Evolutionary conservation across 768 basidiomycete species (phyloP).

Genomic region (Amanita brunnescens): DNA sequence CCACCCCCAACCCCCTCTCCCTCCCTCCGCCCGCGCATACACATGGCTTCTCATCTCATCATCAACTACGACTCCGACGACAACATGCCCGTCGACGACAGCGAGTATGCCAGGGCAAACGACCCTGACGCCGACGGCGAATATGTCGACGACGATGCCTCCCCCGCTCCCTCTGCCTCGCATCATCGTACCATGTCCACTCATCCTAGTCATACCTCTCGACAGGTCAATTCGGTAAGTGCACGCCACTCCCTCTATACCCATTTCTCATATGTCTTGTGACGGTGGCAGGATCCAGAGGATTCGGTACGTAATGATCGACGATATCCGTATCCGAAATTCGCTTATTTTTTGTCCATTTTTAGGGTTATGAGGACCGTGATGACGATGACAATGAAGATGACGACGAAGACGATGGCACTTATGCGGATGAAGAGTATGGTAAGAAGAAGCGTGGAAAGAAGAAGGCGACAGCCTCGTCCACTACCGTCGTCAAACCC

Average conservation of each 20-base stretch:
- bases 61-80: constrained; percentile 54
- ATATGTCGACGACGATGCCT: constrained; percentile 47
- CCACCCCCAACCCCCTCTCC: constrained; percentile 17
- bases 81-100: constrained; percentile 67
- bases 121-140: constrained; percentile 60
- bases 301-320: constrained; percentile 43
- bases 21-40: constrained; percentile 15
- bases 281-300: constrained; percentile 35
- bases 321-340: constrained; percentile 5
- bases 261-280: constrained; percentile 10
- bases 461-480: constrained; percentile 50
- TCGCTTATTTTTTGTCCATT: constrained; percentile 15
- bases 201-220: constrained; percentile 18
- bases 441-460: constrained; percentile 57
- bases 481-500: constrained; percentile 40
- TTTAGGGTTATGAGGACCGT: constrained; percentile 43
- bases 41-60: constrained; percentile 36
- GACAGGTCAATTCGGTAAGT: constrained; percentile 33
- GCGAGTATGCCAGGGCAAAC: constrained; percentile 36
- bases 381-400: constrained; percentile 56
- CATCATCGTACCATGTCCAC: constrained; percentile 20
- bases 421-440: constrained; percentile 73
- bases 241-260: constrained; percentile 5
- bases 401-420: constrained; percentile 60
- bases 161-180: constrained; percentile 26